A percentile compares a stretch with the other conserved stretches of the same genome.
Conservation (phyloP, 2,329 filamentous ascomycete genomes). For the Colletotrichum caudatum region DNA sequence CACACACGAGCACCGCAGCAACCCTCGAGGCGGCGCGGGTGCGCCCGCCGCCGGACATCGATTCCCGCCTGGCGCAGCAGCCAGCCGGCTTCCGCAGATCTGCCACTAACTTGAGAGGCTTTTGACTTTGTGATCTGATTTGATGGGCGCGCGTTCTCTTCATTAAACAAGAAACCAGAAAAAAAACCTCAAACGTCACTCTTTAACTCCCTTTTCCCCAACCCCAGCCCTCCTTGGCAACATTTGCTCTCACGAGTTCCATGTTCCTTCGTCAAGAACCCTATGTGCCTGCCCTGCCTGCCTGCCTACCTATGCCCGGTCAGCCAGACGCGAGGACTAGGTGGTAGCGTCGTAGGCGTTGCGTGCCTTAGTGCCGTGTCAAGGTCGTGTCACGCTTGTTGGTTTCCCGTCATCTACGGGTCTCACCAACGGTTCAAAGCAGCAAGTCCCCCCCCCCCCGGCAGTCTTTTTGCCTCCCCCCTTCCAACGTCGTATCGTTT, state of each 20-base stretch:
- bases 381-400: constrained; percentile 15
- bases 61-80: constrained; percentile 31
- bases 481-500: background rate
- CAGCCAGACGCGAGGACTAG: constrained; percentile 2
- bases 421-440: constrained; percentile 2
- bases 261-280: background rate
- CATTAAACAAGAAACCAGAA: background rate
- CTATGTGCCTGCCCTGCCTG: background rate
- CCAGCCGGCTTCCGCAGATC: constrained; percentile 31
- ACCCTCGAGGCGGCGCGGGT: background rate
- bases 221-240: background rate
- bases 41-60: constrained; percentile 19
- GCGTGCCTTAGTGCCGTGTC: constrained; percentile 32
- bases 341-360: constrained; percentile 11
- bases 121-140: background rate
- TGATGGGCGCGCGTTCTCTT: background rate
- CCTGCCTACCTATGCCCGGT: background rate
- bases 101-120: constrained; percentile 28
- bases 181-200: background rate
- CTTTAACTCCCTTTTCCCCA: background rate
- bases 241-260: background rate
- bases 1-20: too few relatives aligned
- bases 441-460: background rate
- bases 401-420: constrained; percentile 9
- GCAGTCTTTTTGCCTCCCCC: background rate